These are phyloP conservation scores for Cardamine chenopodiifolia DNA, from an alignment of 345 rosid genomes.

Conservation along the genomic window DNA sequence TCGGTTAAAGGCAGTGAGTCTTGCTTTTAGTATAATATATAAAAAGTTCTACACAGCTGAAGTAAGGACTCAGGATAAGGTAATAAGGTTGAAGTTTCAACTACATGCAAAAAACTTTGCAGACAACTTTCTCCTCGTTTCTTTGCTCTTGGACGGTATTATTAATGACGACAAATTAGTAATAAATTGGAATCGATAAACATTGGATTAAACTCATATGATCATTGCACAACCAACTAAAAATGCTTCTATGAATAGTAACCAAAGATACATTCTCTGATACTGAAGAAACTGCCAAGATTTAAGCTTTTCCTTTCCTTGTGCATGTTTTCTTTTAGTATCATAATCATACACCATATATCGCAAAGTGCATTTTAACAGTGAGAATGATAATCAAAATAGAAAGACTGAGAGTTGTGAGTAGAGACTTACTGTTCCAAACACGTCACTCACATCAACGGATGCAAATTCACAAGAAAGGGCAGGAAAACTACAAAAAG, in stretches of 20 bases:
- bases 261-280: constrained; percentile 7
- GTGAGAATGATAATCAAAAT: constrained; percentile 16
- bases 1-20: neutral
- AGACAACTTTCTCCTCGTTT: neutral
- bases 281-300: constrained; percentile 19
- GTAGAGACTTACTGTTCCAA: constrained; percentile 89
- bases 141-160: neutral
- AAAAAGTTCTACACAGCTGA: neutral
- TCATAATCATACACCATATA: constrained; percentile 2
- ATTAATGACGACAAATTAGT: constrained; percentile 1
- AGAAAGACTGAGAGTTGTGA: constrained; percentile 29
- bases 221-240: constrained; percentile 12
- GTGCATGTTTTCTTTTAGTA: neutral
- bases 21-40: neutral
- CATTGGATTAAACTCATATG: neutral
- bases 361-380: neutral
- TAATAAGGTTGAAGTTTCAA: constrained; percentile 13
- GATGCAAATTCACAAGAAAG: constrained; percentile 99
- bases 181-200: neutral
- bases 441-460: constrained; percentile 86
- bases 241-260: neutral
- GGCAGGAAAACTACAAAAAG: constrained; percentile 81
- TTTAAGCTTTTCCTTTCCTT: constrained; percentile 6
- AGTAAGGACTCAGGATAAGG: constrained; percentile 10
- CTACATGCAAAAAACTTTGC: constrained; percentile 11